Base-by-base conservation (phyloP, 1,139 yeast genomes). In the Debaryomyces coudertii region DNA sequence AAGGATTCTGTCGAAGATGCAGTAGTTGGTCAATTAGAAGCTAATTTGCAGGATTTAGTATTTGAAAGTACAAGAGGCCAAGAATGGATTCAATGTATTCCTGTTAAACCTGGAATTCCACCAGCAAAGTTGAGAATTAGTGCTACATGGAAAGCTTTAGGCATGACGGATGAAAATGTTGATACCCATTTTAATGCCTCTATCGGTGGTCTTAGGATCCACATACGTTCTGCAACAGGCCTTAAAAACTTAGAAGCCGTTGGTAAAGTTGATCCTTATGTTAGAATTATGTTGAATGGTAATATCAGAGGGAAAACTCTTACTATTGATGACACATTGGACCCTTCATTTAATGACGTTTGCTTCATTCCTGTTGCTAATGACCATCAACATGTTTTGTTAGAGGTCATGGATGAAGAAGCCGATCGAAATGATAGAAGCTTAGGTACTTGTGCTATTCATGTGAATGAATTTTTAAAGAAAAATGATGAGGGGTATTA, bases 241-340 rank as follows among this genome's bases (percentile, higher is more conserved):
- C 68, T 86, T 54, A 71, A 79, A 56, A 86, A 86, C 54, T 67
- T 82, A 57, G 87, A 83, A 59, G 67, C 79, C 5, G 78, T 85
- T 48, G 92, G 92, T 46, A 80, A 78, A 50, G 82, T 86, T 55
- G 92, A 87, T 63, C 93, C 95, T 5, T 86, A 85, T 58, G 80
- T 83, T 37, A 76, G 79, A 50, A 73, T 86, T 12, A 57, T 79
- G 42, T 63, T 80, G 47, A 80, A 83, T 57, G 87, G 85, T 54
- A 79, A 78, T 57, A 63, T 80, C 43, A 74, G 74, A 53, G 85
- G 77, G 45, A 75, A 72, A 52, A 83, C 93, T 2, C 63, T 69
- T 1, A 79, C 79, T 42, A 76, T 79, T 53, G 77, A 80, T n/a
- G 77, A 80, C 45, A 76, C 83, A 2, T 62, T 73, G 31, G 69